phyloP scores from a whole-genome alignment of 1,284 basidiomycete genomes.

The Rhodotorula sp. region DNA sequence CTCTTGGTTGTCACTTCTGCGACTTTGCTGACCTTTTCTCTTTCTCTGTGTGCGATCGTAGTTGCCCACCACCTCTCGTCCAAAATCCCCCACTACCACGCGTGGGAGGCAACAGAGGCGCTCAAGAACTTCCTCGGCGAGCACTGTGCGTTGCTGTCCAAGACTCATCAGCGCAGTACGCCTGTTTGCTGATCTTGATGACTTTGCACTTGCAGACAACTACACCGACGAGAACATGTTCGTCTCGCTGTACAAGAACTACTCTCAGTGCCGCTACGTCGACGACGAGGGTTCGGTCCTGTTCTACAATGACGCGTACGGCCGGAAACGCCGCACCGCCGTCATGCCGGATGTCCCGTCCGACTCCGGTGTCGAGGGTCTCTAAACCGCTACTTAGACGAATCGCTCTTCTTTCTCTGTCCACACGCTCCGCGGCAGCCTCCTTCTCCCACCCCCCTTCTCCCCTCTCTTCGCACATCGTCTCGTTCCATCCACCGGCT shows the following conservation, averaged over 20 bases:
- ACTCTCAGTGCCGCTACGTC: slow-evolving; percentile 52
- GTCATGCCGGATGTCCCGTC: slow-evolving; percentile 58
- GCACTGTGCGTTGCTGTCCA: slow-evolving; percentile 2
- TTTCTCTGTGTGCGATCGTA: not conserved
- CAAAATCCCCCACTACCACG: slow-evolving; percentile 68
- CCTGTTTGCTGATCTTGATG: not conserved
- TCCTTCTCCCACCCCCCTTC: too few relatives aligned
- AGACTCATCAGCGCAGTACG: not conserved
- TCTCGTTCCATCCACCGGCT: not conserved
- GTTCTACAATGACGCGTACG: slow-evolving; percentile 84
- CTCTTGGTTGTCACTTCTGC: not conserved
- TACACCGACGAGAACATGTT: slow-evolving; percentile 56
- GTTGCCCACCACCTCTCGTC: slow-evolving; percentile 75
- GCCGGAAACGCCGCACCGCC: slow-evolving; percentile 69
- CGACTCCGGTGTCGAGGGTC: slow-evolving; percentile 42
- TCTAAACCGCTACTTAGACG: slow-evolving; percentile 4
- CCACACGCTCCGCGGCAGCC: too few relatives aligned
- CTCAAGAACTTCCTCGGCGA: slow-evolving; percentile 64
- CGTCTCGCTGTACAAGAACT: slow-evolving; percentile 52
- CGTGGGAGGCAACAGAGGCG: slow-evolving; percentile 88
- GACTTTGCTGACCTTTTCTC: not conserved
- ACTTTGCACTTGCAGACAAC: slow-evolving; percentile 2
- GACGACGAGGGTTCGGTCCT: slow-evolving; percentile 87
- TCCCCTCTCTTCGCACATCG: not conserved
- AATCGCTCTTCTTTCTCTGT: not conserved